Evolutionary conservation across 345 rosid species (phyloP).

Genomic region (Citrus hindsii): DNA sequence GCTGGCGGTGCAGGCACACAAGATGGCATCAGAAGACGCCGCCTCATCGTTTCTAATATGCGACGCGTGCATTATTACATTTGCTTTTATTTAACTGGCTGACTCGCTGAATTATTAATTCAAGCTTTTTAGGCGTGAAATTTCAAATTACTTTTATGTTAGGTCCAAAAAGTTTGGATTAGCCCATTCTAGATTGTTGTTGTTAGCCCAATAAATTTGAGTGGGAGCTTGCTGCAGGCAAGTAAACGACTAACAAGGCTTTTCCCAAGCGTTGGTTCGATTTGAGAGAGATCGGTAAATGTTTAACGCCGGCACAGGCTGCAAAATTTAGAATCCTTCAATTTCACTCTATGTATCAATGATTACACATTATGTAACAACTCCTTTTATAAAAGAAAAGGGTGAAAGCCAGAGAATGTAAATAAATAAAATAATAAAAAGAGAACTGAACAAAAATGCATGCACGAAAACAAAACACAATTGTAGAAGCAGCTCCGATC

Average conservation of each 20-base stretch:
- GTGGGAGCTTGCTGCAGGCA: neutral
- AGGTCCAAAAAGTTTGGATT: neutral
- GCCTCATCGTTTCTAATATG: neutral
- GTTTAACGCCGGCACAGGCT: neutral
- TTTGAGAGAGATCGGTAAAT: neutral
- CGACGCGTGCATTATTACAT: neutral
- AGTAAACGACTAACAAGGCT: neutral
- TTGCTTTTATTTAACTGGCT: neutral
- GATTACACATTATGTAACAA: conserved; percentile 17
- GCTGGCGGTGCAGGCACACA: neutral
- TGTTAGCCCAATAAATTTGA: neutral
- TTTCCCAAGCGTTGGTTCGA: neutral
- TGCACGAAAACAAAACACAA: too few species aligned
- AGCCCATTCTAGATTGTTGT: neutral
- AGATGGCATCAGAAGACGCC: neutral
- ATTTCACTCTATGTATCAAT: conserved; percentile 11
- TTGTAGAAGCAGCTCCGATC: too few species aligned
- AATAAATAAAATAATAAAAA: too few species aligned
- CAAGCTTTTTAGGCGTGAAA: too few species aligned
- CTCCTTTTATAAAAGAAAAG: conserved; percentile 21
- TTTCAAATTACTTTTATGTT: too few species aligned
- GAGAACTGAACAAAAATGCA: too few species aligned
- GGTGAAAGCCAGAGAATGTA: neutral
- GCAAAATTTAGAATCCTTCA: conserved; percentile 22
- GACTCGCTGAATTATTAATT: too few species aligned